These are phyloP conservation scores for Amanita rimosa DNA, from an alignment of 768 basidiomycete species.

Conservation along the genomic window DNA sequence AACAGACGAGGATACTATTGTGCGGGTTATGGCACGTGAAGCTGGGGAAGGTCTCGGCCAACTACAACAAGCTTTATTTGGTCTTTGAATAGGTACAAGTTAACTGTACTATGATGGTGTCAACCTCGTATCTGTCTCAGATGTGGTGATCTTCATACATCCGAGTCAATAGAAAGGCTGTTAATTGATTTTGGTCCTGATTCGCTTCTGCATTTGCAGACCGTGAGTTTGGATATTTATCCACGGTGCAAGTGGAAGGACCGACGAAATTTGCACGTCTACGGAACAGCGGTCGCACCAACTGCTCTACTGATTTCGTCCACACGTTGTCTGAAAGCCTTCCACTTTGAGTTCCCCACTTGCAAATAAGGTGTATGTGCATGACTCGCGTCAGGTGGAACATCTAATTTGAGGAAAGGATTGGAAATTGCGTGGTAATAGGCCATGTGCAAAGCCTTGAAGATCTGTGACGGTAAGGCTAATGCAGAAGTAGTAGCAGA, in stretches of 20 bases:
- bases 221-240: slow-evolving; percentile 9
- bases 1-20: slow-evolving; percentile 63
- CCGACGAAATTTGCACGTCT: not conserved
- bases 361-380: slow-evolving; percentile 47
- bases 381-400: slow-evolving; percentile 29
- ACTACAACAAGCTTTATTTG: slow-evolving; percentile 34
- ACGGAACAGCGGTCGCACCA: slow-evolving; percentile 20
- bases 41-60: slow-evolving; percentile 42
- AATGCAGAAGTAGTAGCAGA: not conserved
- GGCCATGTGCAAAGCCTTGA: slow-evolving; percentile 82
- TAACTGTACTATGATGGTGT: no score
- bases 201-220: slow-evolving; percentile 8
- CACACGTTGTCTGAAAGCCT: slow-evolving; percentile 54
- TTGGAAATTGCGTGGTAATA: slow-evolving; percentile 79
- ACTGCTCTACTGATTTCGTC: slow-evolving; percentile 60
- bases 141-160: slow-evolving; percentile 44
- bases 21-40: slow-evolving; percentile 70
- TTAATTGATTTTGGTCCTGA: slow-evolving; percentile 41
- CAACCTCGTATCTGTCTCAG: slow-evolving; percentile 95
- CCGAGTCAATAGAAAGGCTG: slow-evolving; percentile 80
- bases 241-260: slow-evolving; percentile 6
- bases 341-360: slow-evolving; percentile 59
- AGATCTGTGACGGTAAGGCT: slow-evolving; percentile 40
- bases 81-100: slow-evolving; percentile 18
- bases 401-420: slow-evolving; percentile 69